Base-by-base conservation (phyloP, 2,329 filamentous ascomycete species). In the Penicillium psychrosexuale region DNA sequence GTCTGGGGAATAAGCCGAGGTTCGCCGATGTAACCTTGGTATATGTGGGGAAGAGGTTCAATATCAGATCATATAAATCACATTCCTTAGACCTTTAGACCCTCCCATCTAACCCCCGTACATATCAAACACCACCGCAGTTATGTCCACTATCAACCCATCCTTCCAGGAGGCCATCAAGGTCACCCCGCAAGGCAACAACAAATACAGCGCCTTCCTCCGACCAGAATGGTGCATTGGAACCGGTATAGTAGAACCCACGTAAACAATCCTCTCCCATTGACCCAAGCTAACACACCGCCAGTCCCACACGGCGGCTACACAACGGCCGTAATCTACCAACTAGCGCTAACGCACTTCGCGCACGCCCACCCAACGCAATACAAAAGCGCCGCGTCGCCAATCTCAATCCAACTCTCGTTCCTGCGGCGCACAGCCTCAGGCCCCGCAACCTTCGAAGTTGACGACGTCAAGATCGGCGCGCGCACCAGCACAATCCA, bases 291-390 rank as follows among this genome's bases (percentile, higher is more conserved):
- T 57, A 55, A 63, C 47, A 44, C n/a, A 48, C n/a, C 31, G 19
- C 34, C 65, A 86, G 87, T 90, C 12, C 86, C 87, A 6, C 85
- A 90, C 69, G 87, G 87, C 49, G 87, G 87, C 55, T 88, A 86
- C 63, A 82, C 88, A 15, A 85, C 86, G 9, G 79, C 84, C 0
- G 77, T 82, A 46, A 79, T 90, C 58, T 78, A 87, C 58, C 78
- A 79, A 51, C 82, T 85, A 17, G 83, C 83, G 24, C 72, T 75
- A 9, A 78, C 75, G 2, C 86, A 89, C 70, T 86, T 87, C 74
- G 70, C 78, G 7, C 81, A 84, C 6, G 80, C 86, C 19, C 73
- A 78, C 56, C 76, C 80, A 47, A 82, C 81, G 47, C 80, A 83
- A 55, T 71, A 72, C 60, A 63, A 66, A 33, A 66, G 65, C 36